These are phyloP conservation scores for Dictyostelium discoideum DNA, from an alignment of 78 protist genomes.

Conservation along the genomic window DNA sequence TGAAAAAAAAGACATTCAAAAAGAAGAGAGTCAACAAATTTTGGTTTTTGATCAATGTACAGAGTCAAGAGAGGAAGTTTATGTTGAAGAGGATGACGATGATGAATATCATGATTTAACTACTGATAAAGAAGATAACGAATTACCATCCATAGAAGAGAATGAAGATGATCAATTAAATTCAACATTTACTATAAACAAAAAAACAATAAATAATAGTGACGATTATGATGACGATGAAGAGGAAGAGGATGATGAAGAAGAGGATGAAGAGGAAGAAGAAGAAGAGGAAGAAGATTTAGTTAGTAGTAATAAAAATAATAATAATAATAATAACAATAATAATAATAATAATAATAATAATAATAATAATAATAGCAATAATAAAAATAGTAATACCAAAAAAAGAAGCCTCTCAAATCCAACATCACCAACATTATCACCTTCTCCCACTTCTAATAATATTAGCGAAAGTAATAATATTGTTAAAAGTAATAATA, in stretches of 20 bases:
- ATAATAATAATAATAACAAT: not conserved
- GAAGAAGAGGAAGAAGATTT: not conserved
- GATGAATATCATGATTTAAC: not conserved
- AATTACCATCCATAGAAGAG: not conserved
- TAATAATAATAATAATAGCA: not conserved
- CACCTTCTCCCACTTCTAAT: not conserved
- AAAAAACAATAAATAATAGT: not conserved
- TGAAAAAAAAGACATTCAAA: not conserved
- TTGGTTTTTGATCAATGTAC: not conserved
- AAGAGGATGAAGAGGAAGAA: not conserved
- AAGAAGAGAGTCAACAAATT: not conserved
- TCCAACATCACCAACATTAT: not conserved
- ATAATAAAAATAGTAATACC: not conserved
- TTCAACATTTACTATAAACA: not conserved
- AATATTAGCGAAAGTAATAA: too few species aligned
- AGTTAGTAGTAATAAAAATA: not conserved
- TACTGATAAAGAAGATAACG: not conserved
- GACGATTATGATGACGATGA: not conserved
- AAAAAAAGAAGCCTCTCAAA: not conserved
- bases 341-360: not conserved
- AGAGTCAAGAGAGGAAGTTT: not conserved
- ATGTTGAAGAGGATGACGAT: not conserved
- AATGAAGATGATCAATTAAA: not conserved
- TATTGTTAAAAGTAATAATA: too few species aligned
- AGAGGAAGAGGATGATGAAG: not conserved